These are phyloP conservation scores for Cylindrotheca closterium DNA, from an alignment of 108 stramenopile species.

Conservation along the genomic window DNA sequence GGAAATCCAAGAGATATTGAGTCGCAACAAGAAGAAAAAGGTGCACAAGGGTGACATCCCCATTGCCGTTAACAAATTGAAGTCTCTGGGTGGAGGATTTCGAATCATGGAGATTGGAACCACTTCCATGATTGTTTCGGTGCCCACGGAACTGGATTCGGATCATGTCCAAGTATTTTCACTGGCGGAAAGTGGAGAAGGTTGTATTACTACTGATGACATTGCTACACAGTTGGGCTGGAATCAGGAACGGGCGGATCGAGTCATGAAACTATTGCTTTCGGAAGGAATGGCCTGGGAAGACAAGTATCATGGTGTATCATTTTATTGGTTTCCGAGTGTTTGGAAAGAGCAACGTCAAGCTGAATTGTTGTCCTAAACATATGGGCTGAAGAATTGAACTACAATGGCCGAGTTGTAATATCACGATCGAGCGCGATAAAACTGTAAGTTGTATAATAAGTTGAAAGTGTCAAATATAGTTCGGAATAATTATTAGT, in stretches of 20 bases:
- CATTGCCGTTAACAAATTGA: conserved; percentile 76
- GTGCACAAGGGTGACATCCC: conserved; percentile 72
- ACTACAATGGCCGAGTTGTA: too few species aligned
- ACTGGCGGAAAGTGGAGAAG: conserved; percentile 50
- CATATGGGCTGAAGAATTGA: too few species aligned
- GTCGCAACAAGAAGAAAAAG: conserved; percentile 24
- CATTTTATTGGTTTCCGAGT: conserved; percentile 82
- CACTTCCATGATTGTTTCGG: conserved; percentile 75
- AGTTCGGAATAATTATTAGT: too few species aligned
- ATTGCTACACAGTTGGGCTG: conserved; percentile 51
- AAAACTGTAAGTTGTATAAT: too few species aligned
- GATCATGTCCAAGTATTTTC: conserved; percentile 86
- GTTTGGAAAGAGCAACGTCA: conserved; percentile 43
- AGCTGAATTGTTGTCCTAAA: not conserved
- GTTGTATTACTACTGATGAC: conserved; percentile 55
- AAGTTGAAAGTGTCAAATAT: too few species aligned
- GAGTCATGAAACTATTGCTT: conserved; percentile 70
- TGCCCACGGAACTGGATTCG: conserved; percentile 81
- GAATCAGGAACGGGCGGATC: conserved; percentile 65
- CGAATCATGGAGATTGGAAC: conserved; percentile 70
- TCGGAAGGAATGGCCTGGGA: conserved; percentile 88
- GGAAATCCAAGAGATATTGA: conserved; percentile 71
- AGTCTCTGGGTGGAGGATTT: conserved; percentile 82
- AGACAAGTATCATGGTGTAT: conserved; percentile 57
- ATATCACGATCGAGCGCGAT: too few species aligned